Base-by-base conservation (phyloP, 2,329 filamentous ascomycete genomes). In the Aspergillus sp. region DNA sequence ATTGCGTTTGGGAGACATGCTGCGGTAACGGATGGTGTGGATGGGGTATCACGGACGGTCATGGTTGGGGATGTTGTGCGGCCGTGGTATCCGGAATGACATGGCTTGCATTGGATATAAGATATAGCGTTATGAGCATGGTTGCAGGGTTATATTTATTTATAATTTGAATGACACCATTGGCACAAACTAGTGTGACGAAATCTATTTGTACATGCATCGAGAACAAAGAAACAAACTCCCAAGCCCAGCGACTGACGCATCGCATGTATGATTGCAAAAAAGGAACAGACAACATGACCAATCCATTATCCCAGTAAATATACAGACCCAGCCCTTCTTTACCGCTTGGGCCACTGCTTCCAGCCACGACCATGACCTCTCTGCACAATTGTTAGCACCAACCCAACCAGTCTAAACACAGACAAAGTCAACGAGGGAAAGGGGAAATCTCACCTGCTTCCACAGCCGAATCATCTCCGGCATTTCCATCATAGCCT, bases 401-500 rank as follows among this genome's bases (percentile, higher is more conserved):
- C 33, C 51, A 35, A 24, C 24, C 26, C 22, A 22, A 20, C n/a
- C 32, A 17, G 4, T 16, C 13, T 30, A 7, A 32, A 43, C 16
- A 13, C n/a, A 43, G 14, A 45, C 7, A 30, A 45, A 32, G 5
- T 46, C 36, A 11, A 20, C 6, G 11, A 30, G 26, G n/a, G 17
- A 43, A 20, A 17, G 20, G 49, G 26, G 42, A 38, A 47, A 42
- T 74, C 84, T 70, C 77, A 94, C 89, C 83, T 88, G 86, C 76
- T 96, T 96, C 94, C 93, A 99, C 72, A 88, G 81, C 73, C 88
- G 84, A 71, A 99, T 89, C 77, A 97, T 83, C 66, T 87, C 84
- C 58, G 93, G 91, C 94, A 99, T 99, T 54, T 87, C 86, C 77
- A 95, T 73, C 90, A 97, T 96, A 54, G 94, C 94, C 73, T 89